Conservation (phyloP, 2,329 filamentous ascomycete species). For the Botrytis elliptica region DNA sequence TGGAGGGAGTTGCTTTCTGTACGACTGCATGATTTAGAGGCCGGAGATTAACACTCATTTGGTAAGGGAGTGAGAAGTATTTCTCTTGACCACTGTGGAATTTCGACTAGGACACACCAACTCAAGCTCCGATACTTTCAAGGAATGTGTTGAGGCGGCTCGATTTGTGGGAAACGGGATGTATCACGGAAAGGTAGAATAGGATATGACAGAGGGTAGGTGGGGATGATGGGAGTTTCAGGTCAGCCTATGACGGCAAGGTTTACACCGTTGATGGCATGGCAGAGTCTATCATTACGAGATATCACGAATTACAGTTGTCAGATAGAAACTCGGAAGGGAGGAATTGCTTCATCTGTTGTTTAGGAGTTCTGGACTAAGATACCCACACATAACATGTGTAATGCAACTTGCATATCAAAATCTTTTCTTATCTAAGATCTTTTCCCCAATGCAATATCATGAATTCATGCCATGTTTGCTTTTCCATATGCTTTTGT, state of each 20-base stretch:
- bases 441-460: conserved; percentile 4
- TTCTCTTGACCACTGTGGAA: not conserved
- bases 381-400: conserved; percentile 18
- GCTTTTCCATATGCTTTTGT: conserved; percentile 13
- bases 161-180: too few species aligned
- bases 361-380: conserved; percentile 16
- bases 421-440: not conserved
- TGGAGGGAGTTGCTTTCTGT: not conserved
- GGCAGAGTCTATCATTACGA: not conserved
- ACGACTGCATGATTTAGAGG: not conserved
- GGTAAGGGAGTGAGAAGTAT: too few species aligned
- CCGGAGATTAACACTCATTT: not conserved
- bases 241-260: not conserved
- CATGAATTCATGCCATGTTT: conserved; percentile 3
- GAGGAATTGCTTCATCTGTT: conserved; percentile 14
- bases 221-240: not conserved
- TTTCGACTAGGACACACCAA: not conserved
- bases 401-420: conserved; percentile 16
- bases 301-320: conserved; percentile 2
- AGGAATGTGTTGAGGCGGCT: too few species aligned
- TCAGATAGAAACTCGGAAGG: conserved; percentile 14
- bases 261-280: not conserved
- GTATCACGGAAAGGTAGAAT: not conserved
- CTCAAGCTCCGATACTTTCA: not conserved
- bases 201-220: too few species aligned